phyloP scores from a whole-genome alignment of 2,329 filamentous ascomycete species.

The Macrophomina phaseolina region DNA sequence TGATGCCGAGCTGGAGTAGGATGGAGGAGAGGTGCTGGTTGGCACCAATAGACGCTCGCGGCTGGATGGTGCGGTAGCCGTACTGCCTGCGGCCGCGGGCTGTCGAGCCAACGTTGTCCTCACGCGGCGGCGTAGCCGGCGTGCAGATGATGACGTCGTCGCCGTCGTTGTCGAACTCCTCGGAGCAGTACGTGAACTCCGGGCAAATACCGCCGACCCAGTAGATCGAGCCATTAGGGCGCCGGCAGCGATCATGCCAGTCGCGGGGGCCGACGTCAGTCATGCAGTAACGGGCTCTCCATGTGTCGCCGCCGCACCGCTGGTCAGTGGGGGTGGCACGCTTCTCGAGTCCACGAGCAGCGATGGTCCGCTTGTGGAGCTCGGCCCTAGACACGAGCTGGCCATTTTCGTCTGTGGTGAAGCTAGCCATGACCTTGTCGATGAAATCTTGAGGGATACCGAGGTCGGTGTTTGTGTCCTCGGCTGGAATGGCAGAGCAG shows the following conservation, averaged over 20 bases:
- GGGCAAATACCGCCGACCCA: neutral
- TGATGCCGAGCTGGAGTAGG: neutral
- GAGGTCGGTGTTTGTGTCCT: neutral
- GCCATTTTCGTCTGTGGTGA: neutral
- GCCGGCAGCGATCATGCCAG: neutral
- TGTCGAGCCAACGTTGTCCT: neutral
- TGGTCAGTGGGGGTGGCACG: neutral
- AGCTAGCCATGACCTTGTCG: neutral
- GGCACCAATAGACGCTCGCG: neutral
- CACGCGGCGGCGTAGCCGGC: neutral
- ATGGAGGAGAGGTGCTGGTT: neutral
- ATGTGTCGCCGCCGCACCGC: neutral
- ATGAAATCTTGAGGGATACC: neutral
- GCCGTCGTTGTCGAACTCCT: neutral
- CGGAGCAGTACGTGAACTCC: neutral
- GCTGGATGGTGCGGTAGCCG: neutral
- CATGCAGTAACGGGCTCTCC: neutral
- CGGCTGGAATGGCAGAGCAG: neutral
- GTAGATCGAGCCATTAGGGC: neutral
- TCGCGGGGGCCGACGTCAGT: neutral
- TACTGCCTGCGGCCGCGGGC: neutral
- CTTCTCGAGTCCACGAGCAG: neutral
- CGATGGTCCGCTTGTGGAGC: neutral
- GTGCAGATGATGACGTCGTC: neutral
- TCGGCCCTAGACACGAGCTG: neutral